A percentile compares a stretch with the other conserved stretches of the same genome.
Conservation (phyloP, 2,329 filamentous ascomycete genomes). For the Fusarium paranaense region DNA sequence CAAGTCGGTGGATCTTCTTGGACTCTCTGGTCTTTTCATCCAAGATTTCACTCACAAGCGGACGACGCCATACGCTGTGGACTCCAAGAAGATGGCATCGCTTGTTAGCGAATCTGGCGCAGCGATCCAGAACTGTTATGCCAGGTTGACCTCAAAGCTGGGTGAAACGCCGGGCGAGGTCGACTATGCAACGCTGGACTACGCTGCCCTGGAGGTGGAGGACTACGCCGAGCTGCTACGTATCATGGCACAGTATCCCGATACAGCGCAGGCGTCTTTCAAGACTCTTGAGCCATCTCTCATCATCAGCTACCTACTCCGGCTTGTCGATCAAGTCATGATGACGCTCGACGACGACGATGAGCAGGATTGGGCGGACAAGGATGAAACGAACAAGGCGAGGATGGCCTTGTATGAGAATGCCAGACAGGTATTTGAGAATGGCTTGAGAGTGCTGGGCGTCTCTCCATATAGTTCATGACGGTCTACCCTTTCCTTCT, state of each 20-base stretch:
- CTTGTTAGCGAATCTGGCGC: slow-evolving; percentile 32
- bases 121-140: slow-evolving; percentile 41
- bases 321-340: slow-evolving; percentile 32
- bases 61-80: slow-evolving; percentile 35
- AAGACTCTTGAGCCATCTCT: slow-evolving; percentile 76
- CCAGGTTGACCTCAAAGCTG: slow-evolving; percentile 24
- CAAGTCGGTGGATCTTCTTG: slow-evolving; percentile 16
- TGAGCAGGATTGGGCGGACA: slow-evolving; percentile 36
- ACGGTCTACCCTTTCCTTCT: not conserved
- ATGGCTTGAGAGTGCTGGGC: slow-evolving; percentile 54
- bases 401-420: slow-evolving; percentile 69
- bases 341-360: slow-evolving; percentile 65
- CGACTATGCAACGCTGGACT: slow-evolving; percentile 27
- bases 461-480: slow-evolving; percentile 29
- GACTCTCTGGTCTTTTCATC: slow-evolving; percentile 28
- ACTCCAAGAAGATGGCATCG: slow-evolving; percentile 48
- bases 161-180: not conserved
- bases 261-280: slow-evolving; percentile 71
- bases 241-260: slow-evolving; percentile 72
- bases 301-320: slow-evolving; percentile 69
- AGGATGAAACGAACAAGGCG: slow-evolving; percentile 66
- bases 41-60: slow-evolving; percentile 46
- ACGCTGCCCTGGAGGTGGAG: slow-evolving; percentile 27
- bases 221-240: slow-evolving; percentile 57
- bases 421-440: slow-evolving; percentile 43